Conservation (phyloP, 2,329 filamentous ascomycete species). For the Paracoccidioides brasiliensis region DNA sequence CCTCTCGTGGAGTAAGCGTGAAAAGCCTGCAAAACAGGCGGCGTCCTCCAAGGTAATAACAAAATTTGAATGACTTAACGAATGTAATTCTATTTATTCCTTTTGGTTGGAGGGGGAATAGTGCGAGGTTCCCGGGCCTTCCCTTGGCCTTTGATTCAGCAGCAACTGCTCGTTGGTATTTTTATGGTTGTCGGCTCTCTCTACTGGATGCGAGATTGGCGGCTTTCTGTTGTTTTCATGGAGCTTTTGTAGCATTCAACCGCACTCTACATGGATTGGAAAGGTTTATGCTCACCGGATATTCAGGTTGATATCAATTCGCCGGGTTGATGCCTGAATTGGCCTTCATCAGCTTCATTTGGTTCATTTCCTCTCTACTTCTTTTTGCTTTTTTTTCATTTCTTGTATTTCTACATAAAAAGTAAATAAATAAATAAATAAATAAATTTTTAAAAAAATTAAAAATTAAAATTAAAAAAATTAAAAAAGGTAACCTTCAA, state of each 20-base stretch:
- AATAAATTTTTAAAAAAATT: background rate
- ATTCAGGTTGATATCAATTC: background rate
- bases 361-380: background rate
- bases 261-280: background rate
- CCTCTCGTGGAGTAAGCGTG: too few species aligned
- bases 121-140: too few species aligned
- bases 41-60: too few species aligned
- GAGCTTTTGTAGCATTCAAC: background rate
- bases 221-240: background rate
- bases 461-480: too few species aligned
- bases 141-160: too few species aligned
- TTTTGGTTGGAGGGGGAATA: too few species aligned
- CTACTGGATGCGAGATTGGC: background rate
- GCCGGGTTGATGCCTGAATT: background rate
- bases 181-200: background rate
- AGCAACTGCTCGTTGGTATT: background rate
- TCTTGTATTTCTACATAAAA: background rate
- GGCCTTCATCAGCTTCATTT: background rate
- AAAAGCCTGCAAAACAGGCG: too few species aligned
- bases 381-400: background rate
- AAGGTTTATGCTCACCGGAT: background rate
- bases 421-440: background rate
- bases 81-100: too few species aligned
- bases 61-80: too few species aligned
- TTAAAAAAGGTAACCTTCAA: too few species aligned